Conservation (phyloP, 164 flowering plant species). For the Piper betle region DNA sequence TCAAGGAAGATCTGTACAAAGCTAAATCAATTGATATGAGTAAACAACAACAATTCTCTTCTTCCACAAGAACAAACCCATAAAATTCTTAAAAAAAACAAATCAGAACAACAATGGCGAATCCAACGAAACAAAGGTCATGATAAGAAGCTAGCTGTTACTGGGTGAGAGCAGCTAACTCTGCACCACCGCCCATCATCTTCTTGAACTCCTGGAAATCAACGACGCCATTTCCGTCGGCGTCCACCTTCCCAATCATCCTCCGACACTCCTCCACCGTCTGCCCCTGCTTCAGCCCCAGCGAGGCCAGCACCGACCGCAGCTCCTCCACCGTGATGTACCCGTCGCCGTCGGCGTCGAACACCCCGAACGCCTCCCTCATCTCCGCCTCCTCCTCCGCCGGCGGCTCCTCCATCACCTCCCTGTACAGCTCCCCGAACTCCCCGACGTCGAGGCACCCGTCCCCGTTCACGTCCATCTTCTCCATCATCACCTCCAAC, state of each 20-base stretch:
- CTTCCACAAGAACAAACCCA: background rate
- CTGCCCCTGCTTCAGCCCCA: conserved; percentile 44
- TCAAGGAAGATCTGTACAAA: background rate
- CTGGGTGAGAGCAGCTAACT: conserved; percentile 21
- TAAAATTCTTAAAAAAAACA: too few species aligned
- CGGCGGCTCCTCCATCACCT: conserved; percentile 26
- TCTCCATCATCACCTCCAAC: conserved; percentile 30
- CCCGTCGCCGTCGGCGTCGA: conserved; percentile 51
- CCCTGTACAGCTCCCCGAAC: conserved; percentile 29
- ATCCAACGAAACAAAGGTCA: background rate
- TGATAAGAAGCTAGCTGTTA: background rate
- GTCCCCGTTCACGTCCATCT: conserved; percentile 41
- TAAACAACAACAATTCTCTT: background rate
- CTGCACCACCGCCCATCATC: conserved; percentile 42
- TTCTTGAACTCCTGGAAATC: conserved; percentile 36
- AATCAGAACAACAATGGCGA: too few species aligned
- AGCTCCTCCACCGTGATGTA: conserved; percentile 44
- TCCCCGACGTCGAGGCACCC: conserved; percentile 45
- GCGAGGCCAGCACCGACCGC: conserved; percentile 29
- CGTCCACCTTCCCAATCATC: conserved; percentile 52
- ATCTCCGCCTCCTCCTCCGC: conserved; percentile 34
- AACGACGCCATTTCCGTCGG: conserved; percentile 48
- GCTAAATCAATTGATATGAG: background rate
- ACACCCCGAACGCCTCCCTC: conserved; percentile 54
- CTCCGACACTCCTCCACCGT: conserved; percentile 32